These are phyloP conservation scores for Chytridium lagenaria DNA, from an alignment of 371 early-diverging fungal genomes.

Conservation along the genomic window DNA sequence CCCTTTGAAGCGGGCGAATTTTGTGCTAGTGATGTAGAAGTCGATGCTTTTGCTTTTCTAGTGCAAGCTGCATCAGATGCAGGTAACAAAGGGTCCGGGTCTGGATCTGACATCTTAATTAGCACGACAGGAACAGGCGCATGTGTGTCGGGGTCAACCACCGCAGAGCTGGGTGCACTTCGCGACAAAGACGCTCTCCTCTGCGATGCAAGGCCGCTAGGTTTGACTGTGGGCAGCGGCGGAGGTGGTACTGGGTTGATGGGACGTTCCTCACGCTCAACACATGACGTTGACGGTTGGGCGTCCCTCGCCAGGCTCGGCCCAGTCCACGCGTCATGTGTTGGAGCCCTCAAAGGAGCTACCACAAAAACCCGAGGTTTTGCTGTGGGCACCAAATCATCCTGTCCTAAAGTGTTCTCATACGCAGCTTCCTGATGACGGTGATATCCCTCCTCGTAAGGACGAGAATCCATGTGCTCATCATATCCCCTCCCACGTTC, in stretches of 20 bases:
- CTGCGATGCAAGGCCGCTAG: background rate
- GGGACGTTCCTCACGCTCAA: background rate
- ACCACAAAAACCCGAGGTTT: background rate
- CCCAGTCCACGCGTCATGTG: conserved; percentile 12
- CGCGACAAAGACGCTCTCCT: background rate
- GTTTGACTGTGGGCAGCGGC: background rate
- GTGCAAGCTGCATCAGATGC: too few relatives aligned
- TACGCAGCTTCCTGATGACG: background rate
- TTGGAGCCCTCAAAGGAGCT: background rate
- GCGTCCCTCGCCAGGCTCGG: background rate
- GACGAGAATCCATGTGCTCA: background rate
- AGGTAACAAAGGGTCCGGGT: too few relatives aligned
- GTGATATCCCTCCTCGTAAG: background rate
- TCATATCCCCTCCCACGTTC: background rate
- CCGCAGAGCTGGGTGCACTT: background rate
- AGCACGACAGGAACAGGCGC: background rate
- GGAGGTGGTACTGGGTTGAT: background rate
- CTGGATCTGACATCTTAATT: background rate
- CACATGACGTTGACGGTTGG: background rate
- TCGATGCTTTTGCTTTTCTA: too few relatives aligned
- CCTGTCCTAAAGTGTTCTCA: background rate
- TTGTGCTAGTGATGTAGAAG: too few relatives aligned
- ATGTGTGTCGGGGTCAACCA: background rate
- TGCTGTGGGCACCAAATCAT: background rate
- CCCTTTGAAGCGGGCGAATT: too few relatives aligned